Percentiles rank a stretch among this genome's conserved stretches.
These are phyloP conservation scores for Prunus salicina DNA, from an alignment of 306 rosid species.

Conservation along the genomic window DNA sequence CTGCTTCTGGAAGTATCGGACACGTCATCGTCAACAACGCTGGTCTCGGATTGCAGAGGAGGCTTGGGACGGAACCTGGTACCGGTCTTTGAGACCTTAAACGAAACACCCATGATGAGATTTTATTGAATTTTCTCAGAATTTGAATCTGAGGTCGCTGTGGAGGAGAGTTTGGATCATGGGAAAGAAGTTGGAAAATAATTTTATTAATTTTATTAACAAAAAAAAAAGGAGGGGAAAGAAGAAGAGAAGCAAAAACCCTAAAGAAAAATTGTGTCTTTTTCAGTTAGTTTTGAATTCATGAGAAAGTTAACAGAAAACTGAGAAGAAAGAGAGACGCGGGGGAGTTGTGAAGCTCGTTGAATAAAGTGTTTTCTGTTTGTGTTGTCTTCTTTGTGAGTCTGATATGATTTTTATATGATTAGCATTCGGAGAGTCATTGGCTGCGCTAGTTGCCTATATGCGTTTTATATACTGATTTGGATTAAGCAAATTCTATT, in stretches of 20 bases:
- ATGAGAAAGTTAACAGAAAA: neutral
- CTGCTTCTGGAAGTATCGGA: conserved; percentile 26
- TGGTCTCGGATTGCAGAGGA: conserved; percentile 28
- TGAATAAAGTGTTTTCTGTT: neutral
- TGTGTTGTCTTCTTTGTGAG: neutral
- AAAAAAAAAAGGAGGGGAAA: neutral
- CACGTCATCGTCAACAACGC: conserved; percentile 21
- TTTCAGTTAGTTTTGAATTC: neutral
- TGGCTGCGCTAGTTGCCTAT: neutral
- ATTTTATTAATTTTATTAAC: neutral
- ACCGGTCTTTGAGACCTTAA: conserved; percentile 54
- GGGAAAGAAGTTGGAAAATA: neutral
- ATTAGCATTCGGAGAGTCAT: neutral
- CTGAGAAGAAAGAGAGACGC: neutral
- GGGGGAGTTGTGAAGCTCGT: conserved; percentile 9
- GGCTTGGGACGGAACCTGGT: conserved; percentile 43
- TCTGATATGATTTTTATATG: neutral
- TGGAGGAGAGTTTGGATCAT: conserved; percentile 16
- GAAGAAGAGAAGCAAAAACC: neutral
- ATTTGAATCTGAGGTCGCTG: conserved; percentile 5
- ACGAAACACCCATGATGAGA: conserved; percentile 47
- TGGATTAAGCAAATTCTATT: too few species aligned
- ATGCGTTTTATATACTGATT: too few species aligned
- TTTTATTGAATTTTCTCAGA: neutral
- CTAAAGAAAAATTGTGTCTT: neutral